Percentiles rank a stretch among this genome's conserved stretches.
phyloP scores from a whole-genome alignment of 495 filamentous ascomycete genomes.

The Neurospora sp. region DNA sequence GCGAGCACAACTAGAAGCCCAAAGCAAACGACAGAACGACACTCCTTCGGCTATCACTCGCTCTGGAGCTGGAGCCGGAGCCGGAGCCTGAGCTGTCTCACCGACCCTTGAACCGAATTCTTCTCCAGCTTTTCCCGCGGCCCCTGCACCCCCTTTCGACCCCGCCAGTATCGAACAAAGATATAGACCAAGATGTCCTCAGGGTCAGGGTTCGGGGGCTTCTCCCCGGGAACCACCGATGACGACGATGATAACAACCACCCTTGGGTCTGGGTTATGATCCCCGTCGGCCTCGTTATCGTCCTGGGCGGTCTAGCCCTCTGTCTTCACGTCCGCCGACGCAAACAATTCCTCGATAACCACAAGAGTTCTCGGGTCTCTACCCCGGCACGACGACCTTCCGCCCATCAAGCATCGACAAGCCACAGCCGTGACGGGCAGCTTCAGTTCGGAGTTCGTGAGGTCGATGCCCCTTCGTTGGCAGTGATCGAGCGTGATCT shows the following conservation, averaged over 20 bases:
- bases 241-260: background rate
- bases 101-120: background rate
- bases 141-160: background rate
- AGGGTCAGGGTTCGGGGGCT: background rate
- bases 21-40: background rate
- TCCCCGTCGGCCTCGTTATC: conserved; percentile 14
- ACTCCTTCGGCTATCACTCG: background rate
- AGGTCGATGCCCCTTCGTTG: background rate
- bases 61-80: background rate
- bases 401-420: background rate
- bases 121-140: background rate
- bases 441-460: background rate
- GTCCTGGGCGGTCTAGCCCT: conserved; percentile 8
- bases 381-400: background rate
- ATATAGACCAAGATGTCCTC: background rate
- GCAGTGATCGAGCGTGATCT: conserved; percentile 14
- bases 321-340: conserved; percentile 9
- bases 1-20: background rate
- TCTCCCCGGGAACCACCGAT: background rate
- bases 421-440: background rate
- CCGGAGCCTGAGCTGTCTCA: background rate
- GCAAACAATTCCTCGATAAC: background rate
- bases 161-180: background rate
- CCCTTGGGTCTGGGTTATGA: conserved; percentile 13
- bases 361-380: background rate